phyloP scores from a whole-genome alignment of 202 grass and related monocot genomes.

The Alloteropsis angusta region DNA sequence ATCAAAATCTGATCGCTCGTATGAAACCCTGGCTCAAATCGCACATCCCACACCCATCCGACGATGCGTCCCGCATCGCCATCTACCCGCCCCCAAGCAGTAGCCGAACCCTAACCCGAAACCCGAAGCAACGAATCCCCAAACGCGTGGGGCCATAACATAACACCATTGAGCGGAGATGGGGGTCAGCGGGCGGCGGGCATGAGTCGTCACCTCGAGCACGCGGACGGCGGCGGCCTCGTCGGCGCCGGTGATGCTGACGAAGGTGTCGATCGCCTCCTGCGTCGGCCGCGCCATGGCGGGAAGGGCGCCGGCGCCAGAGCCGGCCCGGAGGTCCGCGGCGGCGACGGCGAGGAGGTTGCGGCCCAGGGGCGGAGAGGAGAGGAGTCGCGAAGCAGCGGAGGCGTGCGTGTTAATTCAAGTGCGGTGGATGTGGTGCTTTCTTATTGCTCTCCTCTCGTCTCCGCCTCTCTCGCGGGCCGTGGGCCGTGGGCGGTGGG shows the following conservation, averaged over 20 bases:
- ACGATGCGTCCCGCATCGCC: background rate
- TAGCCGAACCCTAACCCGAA: constrained; percentile 26
- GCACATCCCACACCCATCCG: background rate
- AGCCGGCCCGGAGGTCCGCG: background rate
- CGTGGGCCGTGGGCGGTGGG: background rate
- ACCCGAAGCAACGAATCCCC: background rate
- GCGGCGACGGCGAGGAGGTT: background rate
- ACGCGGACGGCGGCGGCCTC: constrained; percentile 58
- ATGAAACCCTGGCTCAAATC: background rate
- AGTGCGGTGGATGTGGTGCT: background rate
- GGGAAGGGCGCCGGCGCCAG: background rate
- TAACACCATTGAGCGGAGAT: background rate
- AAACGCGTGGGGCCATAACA: background rate
- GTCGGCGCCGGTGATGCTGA: constrained; percentile 69
- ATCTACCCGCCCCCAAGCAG: background rate
- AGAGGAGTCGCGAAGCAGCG: constrained; percentile 23
- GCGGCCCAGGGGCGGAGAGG: background rate
- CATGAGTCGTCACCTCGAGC: constrained; percentile 59
- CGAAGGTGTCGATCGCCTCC: constrained; percentile 85
- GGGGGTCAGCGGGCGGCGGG: background rate
- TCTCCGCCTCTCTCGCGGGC: background rate
- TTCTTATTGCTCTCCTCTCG: background rate
- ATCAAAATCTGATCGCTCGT: background rate
- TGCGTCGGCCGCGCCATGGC: constrained; percentile 49
- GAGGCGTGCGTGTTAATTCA: constrained; percentile 25